Evolutionary conservation across 305 asterid genomes (phyloP).

Genomic region (Fraxinus floribunda): DNA sequence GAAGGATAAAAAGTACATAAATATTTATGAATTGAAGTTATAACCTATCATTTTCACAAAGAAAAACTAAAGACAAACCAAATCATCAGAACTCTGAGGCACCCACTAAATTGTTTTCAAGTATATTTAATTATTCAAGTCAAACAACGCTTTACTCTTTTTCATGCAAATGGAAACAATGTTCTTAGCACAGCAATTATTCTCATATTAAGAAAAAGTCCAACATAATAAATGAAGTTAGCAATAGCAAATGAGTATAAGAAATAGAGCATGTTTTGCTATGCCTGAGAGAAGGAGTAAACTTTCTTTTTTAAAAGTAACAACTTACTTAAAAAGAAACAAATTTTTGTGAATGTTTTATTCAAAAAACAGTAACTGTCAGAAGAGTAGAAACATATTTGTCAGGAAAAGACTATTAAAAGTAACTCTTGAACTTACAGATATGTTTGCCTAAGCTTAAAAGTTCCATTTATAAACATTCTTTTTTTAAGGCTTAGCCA

Average conservation of each 20-base stretch:
- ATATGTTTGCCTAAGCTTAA: neutral
- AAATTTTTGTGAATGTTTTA: neutral
- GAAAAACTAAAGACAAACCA: neutral
- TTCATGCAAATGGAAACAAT: neutral
- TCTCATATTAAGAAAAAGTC: neutral
- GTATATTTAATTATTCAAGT: neutral
- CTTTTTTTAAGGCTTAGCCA: neutral
- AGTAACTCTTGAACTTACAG: neutral
- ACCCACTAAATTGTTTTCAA: neutral
- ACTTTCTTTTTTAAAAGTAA: too few species aligned
- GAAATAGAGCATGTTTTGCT: neutral
- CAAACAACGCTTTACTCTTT: neutral
- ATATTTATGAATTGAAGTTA: neutral
- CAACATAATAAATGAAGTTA: neutral
- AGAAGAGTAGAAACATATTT: neutral
- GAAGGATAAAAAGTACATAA: conserved; percentile 6
- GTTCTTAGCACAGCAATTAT: neutral
- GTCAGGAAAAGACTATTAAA: neutral
- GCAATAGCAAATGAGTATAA: neutral
- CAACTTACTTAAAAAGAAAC: neutral
- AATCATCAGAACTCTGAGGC: neutral
- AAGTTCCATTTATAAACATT: neutral
- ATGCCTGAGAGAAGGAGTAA: neutral
- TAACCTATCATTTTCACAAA: neutral
- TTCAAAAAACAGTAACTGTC: neutral